Conservation (phyloP, 2,329 filamentous ascomycete species). For the Exophiala xenobiotica region DNA sequence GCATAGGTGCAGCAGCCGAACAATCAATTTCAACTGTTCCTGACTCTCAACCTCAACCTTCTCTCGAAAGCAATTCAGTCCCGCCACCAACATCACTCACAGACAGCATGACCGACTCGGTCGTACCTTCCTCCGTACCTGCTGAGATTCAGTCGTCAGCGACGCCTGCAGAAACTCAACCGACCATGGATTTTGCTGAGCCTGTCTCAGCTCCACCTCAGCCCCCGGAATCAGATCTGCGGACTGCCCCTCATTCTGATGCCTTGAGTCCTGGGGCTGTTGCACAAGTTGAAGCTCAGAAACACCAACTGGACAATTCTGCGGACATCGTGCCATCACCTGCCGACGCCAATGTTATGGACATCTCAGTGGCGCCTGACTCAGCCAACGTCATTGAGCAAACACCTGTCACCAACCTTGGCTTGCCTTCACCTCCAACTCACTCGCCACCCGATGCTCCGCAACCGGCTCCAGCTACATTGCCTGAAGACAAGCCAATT, state of each 20-base stretch:
- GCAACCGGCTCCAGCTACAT: conserved; percentile 35
- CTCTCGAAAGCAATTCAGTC: conserved; percentile 3
- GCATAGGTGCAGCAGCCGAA: conserved; percentile 6
- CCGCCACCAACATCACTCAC: conserved; percentile 5
- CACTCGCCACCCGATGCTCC: conserved; percentile 32
- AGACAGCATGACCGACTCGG: conserved; percentile 18
- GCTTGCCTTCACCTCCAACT: conserved; percentile 25
- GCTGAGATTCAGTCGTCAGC: conserved; percentile 22
- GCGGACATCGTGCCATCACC: conserved; percentile 13
- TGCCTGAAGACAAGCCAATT: conserved; percentile 13
- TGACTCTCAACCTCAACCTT: conserved; percentile 22
- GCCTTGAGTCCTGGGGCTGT: conserved; percentile 25
- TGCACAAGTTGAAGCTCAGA: conserved; percentile 28
- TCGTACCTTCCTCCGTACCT: conserved; percentile 27
- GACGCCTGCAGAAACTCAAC: conserved; percentile 15
- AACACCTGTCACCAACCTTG: conserved; percentile 16
- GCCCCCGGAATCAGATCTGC: conserved; percentile 32
- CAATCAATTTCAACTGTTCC: conserved; percentile 10
- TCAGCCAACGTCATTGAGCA: conserved; percentile 1
- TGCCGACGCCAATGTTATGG: conserved; percentile 10
- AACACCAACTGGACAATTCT: conserved; percentile 31
- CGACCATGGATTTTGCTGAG: conserved; percentile 19
- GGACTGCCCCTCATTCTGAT: conserved; percentile 30
- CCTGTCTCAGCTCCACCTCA: conserved; percentile 18
- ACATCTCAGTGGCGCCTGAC: conserved; percentile 2